Evolutionary conservation across 2,329 filamentous ascomycete genomes (phyloP), one percentile per base, ranked within the genome.

Genomic region (Ascochyta koolunga): DNA sequence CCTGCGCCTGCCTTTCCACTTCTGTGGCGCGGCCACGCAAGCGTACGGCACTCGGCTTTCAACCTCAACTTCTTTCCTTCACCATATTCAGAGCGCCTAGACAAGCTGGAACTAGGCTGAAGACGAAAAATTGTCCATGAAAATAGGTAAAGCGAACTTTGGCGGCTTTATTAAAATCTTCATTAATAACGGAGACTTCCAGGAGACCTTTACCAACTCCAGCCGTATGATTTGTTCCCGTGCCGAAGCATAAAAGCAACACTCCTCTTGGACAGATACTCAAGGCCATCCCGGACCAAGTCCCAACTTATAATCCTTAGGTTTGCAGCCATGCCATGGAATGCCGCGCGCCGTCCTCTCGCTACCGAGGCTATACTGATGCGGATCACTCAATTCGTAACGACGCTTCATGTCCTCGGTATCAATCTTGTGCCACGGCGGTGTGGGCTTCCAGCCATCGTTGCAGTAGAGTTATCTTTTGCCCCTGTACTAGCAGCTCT

Each of bases 1-100:
- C 52, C 52, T 63, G 60, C 56, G 32, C 38, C 45, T 45, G 21
- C 40, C 48, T 43, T 39, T 40, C 40, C 48, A 6, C 25, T 25
- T 50, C n/a, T 41, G 52, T 60, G 52, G 58, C 55, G 55, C 54
- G 40, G 50, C 48, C 54, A 21, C 51, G 48, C 53, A 43, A 55
- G 48, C 48, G 33, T 37, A 31, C 50, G 44, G 35, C 21, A 41
- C 35, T 32, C 31, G 50, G 43, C 31, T 18, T 46, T 31, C 27
- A 16, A 22, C 22, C 18, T 29, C 31, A 33, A 15, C 31, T 16
- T 3, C 1, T n/a, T 15, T 21, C 15, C 16, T 37, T 19, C 35
- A 37, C 18, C 18, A 4, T 13, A 29, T 29, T 10, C 27, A 29
- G 4, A 29, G 27, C 27, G 27, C 27, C 27, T 13, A 29, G 4